A percentile compares a stretch with the other conserved stretches of the same genome.
Conservation (phyloP, 345 rosid genomes). For the Hevea brasiliensis region DNA sequence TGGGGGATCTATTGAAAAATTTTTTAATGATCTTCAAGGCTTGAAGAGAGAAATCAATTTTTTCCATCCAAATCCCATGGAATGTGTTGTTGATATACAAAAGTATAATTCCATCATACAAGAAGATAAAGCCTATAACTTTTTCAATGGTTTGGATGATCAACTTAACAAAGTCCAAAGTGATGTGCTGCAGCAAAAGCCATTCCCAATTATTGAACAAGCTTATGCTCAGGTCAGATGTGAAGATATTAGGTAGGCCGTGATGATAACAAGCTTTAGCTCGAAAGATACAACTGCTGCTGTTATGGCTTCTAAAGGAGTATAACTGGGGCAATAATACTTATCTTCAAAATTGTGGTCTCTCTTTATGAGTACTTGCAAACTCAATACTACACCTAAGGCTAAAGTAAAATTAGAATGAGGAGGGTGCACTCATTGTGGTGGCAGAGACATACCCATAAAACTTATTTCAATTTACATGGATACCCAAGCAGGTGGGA, state of each 20-base stretch:
- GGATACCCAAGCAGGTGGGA: background rate
- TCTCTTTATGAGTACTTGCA: too few relatives aligned
- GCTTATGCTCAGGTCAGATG: too few relatives aligned
- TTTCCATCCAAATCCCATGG: too few relatives aligned
- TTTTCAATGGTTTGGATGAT: background rate
- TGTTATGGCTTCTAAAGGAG: background rate
- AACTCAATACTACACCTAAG: background rate
- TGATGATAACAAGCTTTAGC: background rate
- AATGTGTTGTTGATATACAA: too few relatives aligned
- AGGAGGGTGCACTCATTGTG: background rate
- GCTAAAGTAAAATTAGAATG: background rate
- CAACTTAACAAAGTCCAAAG: too few relatives aligned
- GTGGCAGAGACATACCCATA: background rate
- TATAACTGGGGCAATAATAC: background rate
- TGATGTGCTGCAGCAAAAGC: too few relatives aligned
- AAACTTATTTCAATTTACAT: conserved; percentile 2
- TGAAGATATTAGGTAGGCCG: background rate
- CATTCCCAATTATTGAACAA: too few relatives aligned
- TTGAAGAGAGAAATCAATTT: too few relatives aligned
- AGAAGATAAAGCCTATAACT: too few relatives aligned
- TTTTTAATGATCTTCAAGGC: too few relatives aligned
- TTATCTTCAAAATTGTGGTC: background rate
- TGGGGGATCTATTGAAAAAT: too few relatives aligned
- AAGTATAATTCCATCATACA: too few relatives aligned
- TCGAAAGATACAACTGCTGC: background rate